Conservation (phyloP, 768 basidiomycete genomes). For the Rhizopogon rudus region DNA sequence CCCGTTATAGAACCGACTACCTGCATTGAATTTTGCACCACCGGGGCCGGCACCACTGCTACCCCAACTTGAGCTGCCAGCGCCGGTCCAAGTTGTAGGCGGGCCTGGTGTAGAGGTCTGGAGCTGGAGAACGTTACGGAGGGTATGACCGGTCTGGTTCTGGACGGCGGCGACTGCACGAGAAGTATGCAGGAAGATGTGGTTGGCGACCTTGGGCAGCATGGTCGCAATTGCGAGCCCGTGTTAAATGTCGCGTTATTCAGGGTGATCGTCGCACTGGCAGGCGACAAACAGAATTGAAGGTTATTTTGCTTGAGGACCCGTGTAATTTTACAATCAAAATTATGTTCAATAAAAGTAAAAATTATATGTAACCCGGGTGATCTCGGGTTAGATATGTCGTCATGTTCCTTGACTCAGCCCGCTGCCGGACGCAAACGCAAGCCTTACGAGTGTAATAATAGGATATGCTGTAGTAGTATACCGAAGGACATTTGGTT, state of each 20-base stretch:
- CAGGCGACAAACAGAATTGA: not conserved
- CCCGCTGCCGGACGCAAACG: slow-evolving; percentile 10
- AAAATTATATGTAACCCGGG: slow-evolving; percentile 16
- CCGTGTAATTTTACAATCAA: not conserved
- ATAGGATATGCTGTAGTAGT: not conserved
- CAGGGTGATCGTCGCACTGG: slow-evolving; percentile 1
- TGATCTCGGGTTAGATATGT: slow-evolving; percentile 10
- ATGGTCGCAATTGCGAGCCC: slow-evolving; percentile 33
- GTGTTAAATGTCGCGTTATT: slow-evolving; percentile 1
- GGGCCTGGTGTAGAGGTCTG: slow-evolving; percentile 48
- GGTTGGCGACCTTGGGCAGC: slow-evolving; percentile 83
- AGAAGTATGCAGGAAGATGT: slow-evolving; percentile 68
- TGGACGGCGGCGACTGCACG: slow-evolving; percentile 76
- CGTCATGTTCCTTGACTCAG: not conserved
- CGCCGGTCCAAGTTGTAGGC: slow-evolving; percentile 32
- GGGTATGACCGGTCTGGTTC: slow-evolving; percentile 58
- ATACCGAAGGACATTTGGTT: not conserved
- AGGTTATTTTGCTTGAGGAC: not conserved
- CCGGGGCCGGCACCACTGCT: slow-evolving; percentile 63
- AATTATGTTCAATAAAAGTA: slow-evolving; percentile 9
- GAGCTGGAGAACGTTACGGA: slow-evolving; percentile 74
- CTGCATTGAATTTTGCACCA: slow-evolving; percentile 66
- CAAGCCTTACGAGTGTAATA: not conserved
- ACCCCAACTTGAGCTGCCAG: slow-evolving; percentile 47
- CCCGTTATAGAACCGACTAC: slow-evolving; percentile 64